Evolutionary conservation across 306 rosid genomes (phyloP).

Genomic region (Ziziphus jujuba): DNA sequence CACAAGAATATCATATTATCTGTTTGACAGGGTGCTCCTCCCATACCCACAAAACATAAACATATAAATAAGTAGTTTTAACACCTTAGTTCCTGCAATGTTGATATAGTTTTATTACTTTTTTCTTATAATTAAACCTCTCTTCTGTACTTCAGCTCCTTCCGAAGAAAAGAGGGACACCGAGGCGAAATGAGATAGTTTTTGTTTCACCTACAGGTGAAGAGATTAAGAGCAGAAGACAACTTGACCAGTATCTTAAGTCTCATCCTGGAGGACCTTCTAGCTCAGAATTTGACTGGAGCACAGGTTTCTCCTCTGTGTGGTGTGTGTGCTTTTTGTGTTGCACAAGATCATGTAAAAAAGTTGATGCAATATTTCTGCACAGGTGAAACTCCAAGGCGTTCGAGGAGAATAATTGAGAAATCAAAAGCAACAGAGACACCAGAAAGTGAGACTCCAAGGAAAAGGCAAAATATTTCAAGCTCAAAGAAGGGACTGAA

Average conservation of each 20-base stretch:
- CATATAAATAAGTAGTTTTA: too few species aligned
- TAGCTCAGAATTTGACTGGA: slow-evolving; percentile 29
- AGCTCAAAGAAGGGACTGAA: neutral
- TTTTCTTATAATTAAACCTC: neutral
- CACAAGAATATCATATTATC: too few species aligned
- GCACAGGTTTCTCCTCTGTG: slow-evolving; percentile 17
- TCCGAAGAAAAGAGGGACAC: slow-evolving; percentile 17
- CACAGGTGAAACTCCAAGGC: slow-evolving; percentile 29
- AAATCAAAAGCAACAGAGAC: slow-evolving; percentile 19
- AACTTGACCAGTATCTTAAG: slow-evolving; percentile 25
- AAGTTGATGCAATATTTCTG: neutral
- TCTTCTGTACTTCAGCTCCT: slow-evolving; percentile 4
- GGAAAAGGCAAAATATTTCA: slow-evolving; percentile 10
- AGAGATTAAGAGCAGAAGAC: slow-evolving; percentile 22
- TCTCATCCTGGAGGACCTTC: slow-evolving; percentile 30
- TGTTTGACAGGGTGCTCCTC: too few species aligned
- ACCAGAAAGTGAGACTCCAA: slow-evolving; percentile 21
- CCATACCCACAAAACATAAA: too few species aligned
- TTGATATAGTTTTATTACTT: neutral
- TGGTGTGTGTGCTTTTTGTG: neutral
- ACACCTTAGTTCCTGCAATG: neutral
- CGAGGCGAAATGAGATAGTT: slow-evolving; percentile 15
- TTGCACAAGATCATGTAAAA: neutral
- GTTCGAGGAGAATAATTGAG: slow-evolving; percentile 22
- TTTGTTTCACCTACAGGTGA: slow-evolving; percentile 27